phyloP scores from a whole-genome alignment of 2,329 filamentous ascomycete genomes.

The Pezicula radicicola region DNA sequence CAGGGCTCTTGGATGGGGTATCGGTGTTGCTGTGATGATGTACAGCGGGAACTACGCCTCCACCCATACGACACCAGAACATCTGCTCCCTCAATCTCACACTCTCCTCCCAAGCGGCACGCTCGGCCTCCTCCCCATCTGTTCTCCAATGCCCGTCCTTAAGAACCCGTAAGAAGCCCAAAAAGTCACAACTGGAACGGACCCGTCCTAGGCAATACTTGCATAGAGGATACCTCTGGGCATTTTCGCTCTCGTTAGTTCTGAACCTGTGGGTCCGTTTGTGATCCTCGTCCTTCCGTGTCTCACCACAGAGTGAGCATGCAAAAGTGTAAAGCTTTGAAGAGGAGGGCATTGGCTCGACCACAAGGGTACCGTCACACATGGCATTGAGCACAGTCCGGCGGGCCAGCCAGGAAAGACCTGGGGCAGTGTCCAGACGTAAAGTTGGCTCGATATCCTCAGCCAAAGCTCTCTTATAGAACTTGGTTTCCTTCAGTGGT shows the following conservation, averaged over 20 bases:
- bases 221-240: conserved; percentile 87
- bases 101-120: conserved; percentile 91
- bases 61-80: conserved; percentile 94
- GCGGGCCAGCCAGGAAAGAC: conserved; percentile 89
- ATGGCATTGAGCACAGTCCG: conserved; percentile 81
- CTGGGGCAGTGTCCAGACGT: conserved; percentile 82
- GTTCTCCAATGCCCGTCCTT: conserved; percentile 90
- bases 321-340: conserved; percentile 35
- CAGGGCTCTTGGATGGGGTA: conserved; percentile 19
- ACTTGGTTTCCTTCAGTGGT: conserved; percentile 83
- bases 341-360: conserved; percentile 76
- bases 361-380: conserved; percentile 79
- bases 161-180: conserved; percentile 86
- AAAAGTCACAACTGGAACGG: conserved; percentile 85
- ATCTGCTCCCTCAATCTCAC: conserved; percentile 87
- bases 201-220: conserved; percentile 81
- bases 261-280: conserved; percentile 84
- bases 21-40: conserved; percentile 14
- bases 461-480: conserved; percentile 83
- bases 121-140: conserved; percentile 79
- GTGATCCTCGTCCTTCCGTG: conserved; percentile 66
- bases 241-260: conserved; percentile 80
- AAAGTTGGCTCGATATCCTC: conserved; percentile 96
- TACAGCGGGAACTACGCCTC: conserved; percentile 71
- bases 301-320: conserved; percentile 88